These are phyloP conservation scores for Metarhizium brunneum DNA, from an alignment of 2,329 filamentous ascomycete genomes.

Conservation along the genomic window DNA sequence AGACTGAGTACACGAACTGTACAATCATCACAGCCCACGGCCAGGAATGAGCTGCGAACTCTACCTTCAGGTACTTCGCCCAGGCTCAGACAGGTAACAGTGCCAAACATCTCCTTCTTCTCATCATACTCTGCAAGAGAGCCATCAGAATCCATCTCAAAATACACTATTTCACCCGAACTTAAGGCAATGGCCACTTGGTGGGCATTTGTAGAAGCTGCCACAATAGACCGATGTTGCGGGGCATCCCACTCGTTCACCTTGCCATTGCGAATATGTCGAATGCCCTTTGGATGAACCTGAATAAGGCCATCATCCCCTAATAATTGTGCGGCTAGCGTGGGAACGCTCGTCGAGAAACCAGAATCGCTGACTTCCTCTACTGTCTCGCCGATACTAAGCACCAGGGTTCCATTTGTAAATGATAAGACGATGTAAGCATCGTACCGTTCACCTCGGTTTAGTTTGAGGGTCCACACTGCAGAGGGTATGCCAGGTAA, in stretches of 20 bases:
- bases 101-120: conserved; percentile 89
- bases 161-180: conserved; percentile 95
- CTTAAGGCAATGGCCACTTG: conserved; percentile 92
- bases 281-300: conserved; percentile 91
- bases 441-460: conserved; percentile 73
- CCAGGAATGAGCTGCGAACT: conserved; percentile 81
- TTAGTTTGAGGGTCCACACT: conserved; percentile 92
- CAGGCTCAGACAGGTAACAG: conserved; percentile 88
- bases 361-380: conserved; percentile 92
- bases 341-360: conserved; percentile 81
- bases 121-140: conserved; percentile 90
- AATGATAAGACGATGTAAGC: conserved; percentile 95
- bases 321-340: conserved; percentile 85
- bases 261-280: conserved; percentile 70
- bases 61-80: conserved; percentile 88
- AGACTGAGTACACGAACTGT: conserved; percentile 89
- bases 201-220: conserved; percentile 83
- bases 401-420: conserved; percentile 77
- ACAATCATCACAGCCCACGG: conserved; percentile 93
- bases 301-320: conserved; percentile 90
- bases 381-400: conserved; percentile 94
- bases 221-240: conserved; percentile 89
- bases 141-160: conserved; percentile 91
- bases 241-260: conserved; percentile 92
- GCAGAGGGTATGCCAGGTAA: conserved; percentile 80